These are phyloP conservation scores for Rhizophagus clarus DNA, from an alignment of 192 early-diverging fungal genomes.

Conservation along the genomic window DNA sequence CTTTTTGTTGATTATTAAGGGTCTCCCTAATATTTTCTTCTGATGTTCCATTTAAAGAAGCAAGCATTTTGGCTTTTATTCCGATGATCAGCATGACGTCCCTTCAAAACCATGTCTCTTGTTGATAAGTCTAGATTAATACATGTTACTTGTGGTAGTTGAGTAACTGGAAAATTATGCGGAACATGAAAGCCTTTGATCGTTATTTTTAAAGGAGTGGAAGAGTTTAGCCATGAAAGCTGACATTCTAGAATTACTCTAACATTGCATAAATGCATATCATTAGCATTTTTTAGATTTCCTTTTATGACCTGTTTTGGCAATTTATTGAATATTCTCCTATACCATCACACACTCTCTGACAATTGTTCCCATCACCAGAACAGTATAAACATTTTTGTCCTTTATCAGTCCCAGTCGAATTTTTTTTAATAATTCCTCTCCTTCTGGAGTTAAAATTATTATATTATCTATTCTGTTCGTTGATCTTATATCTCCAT, in stretches of 20 bases:
- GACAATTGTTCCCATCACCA: not conserved
- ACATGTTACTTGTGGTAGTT: too few relatives aligned
- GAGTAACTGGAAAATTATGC: too few relatives aligned
- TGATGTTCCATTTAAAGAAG: too few relatives aligned
- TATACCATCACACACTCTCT: not conserved
- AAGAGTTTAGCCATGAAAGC: not conserved
- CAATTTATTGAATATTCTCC: not conserved
- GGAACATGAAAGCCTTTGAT: too few relatives aligned
- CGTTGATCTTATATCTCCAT: not conserved
- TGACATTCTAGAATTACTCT: not conserved
- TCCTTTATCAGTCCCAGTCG: too few relatives aligned
- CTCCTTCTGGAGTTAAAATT: not conserved
- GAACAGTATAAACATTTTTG: too few relatives aligned
- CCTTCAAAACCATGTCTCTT: too few relatives aligned
- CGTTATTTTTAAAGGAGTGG: too few relatives aligned
- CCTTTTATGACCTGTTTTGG: too few relatives aligned
- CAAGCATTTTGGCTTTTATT: too few relatives aligned
- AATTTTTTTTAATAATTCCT: not conserved
- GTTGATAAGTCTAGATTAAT: too few relatives aligned
- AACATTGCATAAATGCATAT: not conserved
- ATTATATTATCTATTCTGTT: conserved; percentile 9
- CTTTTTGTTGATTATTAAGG: not conserved
- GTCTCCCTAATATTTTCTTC: not conserved
- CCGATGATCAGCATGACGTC: too few relatives aligned
- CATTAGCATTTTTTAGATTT: not conserved